Conservation (phyloP, 768 basidiomycete species). For the Mycena amicta region DNA sequence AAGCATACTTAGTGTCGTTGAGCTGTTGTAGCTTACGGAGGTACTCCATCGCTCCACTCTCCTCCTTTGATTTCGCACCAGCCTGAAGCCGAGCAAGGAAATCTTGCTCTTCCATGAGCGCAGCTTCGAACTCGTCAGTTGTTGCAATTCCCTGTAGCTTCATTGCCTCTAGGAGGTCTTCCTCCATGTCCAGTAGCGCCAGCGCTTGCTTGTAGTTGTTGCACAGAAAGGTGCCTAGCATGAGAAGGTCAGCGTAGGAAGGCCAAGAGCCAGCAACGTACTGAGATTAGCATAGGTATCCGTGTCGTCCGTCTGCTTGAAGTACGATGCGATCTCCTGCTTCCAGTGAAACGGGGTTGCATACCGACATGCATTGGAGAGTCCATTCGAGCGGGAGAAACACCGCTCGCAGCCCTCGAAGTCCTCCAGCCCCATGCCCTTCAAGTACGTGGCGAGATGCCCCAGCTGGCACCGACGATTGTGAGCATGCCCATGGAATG, state of each 20-base stretch:
- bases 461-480: too few relatives aligned
- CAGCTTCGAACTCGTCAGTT: neutral
- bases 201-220: too few relatives aligned
- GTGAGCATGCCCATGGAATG: conserved; percentile 21
- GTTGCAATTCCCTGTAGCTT: neutral
- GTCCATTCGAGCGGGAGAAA: conserved; percentile 12
- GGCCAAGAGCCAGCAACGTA: conserved; percentile 4
- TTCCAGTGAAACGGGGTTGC: conserved; percentile 9
- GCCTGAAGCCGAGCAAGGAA: neutral
- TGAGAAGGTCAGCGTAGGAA: neutral
- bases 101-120: neutral
- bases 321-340: too few relatives aligned
- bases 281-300: conserved; percentile 13
- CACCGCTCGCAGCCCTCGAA: too few relatives aligned
- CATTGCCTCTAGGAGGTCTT: neutral
- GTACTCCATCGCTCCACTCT: conserved; percentile 8
- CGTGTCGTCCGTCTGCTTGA: conserved; percentile 1
- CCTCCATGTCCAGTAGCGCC: neutral
- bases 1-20: neutral
- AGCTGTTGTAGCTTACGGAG: conserved; percentile 1
- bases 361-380: conserved; percentile 6
- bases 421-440: too few relatives aligned
- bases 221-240: too few relatives aligned
- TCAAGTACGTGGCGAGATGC: too few relatives aligned
- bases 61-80: neutral